Evolutionary conservation across 2,329 filamentous ascomycete genomes (phyloP), one percentile per base, ranked within the genome.

Genomic region (Tolypocladium album): DNA sequence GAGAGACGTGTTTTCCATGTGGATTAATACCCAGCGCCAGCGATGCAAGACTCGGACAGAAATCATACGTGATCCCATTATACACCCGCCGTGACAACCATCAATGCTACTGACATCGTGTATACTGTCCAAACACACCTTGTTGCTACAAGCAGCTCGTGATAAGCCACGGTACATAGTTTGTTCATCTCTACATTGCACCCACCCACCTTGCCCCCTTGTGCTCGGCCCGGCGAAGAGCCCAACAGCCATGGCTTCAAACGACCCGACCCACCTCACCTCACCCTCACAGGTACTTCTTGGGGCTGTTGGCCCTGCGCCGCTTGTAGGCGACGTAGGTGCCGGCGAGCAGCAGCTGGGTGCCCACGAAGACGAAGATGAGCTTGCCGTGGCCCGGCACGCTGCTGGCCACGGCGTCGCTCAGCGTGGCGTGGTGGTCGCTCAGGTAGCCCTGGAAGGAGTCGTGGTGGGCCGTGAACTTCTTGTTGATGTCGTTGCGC

Each of bases 311-410:
- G 45, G 83, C 80, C 75, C 88, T 84, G 69, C 88, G 86, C 67
- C 86, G 83, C 82, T 96, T 96, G 76, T 96, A 96, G 61, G 87
- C 71, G 43, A 90, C 72, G 70, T 92, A 96, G 1, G 80, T 82
- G 2, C 75, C 84, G 0, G 84, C 84, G 39, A 95, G 77, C 65
- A 91, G 71, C 56, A 89, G 70, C 75, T 97, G 92, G 64, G 90
- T 85, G 22, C 82, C 86, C 60, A 96, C 78, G 61, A 96, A 81
- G 61, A 92, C 76, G 67, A 88, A 81, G 64, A 96, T 82, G 66
- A 86, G 72, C 64, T 72, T 77, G 22, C 75, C 74, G 70, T 85
- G 81, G 38, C 79, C 76, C 0, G 80, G 79, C 31, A 78, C 70
- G 60, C 76, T 74, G 62, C 80, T 70, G 60, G 77, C 71, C 55